Conservation (phyloP, 306 rosid species). For the Glycyrrhiza uralensis region DNA sequence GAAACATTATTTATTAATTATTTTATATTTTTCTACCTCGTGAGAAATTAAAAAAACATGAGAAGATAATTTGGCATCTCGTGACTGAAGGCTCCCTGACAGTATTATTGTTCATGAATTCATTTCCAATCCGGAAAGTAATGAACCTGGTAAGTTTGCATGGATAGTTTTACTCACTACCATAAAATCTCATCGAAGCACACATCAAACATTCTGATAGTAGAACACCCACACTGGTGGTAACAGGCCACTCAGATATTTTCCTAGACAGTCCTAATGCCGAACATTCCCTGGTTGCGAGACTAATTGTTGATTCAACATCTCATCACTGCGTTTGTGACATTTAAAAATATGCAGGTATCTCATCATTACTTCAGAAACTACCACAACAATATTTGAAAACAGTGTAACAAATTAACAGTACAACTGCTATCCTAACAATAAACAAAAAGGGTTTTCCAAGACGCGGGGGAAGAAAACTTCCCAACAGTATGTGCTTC, state of each 20-base stretch:
- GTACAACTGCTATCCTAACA: conserved; percentile 45
- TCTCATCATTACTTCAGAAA: conserved; percentile 34
- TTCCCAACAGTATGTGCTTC: conserved; percentile 28
- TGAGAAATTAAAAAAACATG: too few species aligned
- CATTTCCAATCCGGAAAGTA: not conserved
- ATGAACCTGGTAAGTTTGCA: not conserved
- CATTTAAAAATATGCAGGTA: conserved; percentile 34
- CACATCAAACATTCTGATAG: not conserved
- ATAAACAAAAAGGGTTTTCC: conserved; percentile 27
- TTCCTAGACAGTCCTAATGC: not conserved
- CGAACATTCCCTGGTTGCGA: not conserved
- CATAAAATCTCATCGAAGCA: not conserved
- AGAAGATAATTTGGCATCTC: too few species aligned
- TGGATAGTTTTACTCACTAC: not conserved
- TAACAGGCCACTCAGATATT: not conserved
- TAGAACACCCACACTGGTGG: not conserved
- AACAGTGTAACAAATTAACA: conserved; percentile 37
- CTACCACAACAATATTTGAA: conserved; percentile 33
- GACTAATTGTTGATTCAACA: not conserved
- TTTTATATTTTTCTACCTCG: too few species aligned
- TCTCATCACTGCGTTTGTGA: not conserved
- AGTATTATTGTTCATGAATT: not conserved
- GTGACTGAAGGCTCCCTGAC: not conserved
- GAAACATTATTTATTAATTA: too few species aligned
- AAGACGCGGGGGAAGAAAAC: conserved; percentile 30